phyloP scores from a whole-genome alignment of 2,329 filamentous ascomycete genomes.

The Botrytis deweyae region DNA sequence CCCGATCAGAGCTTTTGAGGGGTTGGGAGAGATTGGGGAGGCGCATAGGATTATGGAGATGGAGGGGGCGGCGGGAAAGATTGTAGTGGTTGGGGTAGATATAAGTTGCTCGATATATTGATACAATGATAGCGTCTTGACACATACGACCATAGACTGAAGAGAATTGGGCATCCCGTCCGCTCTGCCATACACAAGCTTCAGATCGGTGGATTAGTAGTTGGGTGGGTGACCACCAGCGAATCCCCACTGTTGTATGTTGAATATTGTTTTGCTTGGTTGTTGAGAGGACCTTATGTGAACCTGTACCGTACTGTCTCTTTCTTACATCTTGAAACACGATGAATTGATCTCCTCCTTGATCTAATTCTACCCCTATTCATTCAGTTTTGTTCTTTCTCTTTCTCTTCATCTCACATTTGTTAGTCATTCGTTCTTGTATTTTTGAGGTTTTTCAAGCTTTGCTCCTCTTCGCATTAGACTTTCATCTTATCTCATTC shows the following conservation, averaged over 20 bases:
- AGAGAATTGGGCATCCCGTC: neutral
- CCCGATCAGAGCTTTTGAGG: neutral
- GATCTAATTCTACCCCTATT: too few relatives aligned
- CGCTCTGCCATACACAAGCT: neutral
- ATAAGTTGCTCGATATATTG: neutral
- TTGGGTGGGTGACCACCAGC: neutral
- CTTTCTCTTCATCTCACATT: too few relatives aligned
- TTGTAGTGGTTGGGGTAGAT: neutral
- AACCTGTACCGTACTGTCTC: too few relatives aligned
- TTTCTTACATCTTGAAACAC: too few relatives aligned
- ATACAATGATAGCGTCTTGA: too few relatives aligned
- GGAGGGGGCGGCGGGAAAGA: neutral
- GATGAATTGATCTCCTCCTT: neutral
- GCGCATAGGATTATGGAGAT: neutral
- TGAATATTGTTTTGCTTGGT: neutral
- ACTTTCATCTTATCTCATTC: too few relatives aligned
- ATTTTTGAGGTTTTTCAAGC: too few relatives aligned
- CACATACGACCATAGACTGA: neutral
- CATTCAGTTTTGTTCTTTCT: too few relatives aligned
- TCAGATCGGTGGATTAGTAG: constrained; percentile 1
- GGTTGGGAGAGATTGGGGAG: neutral
- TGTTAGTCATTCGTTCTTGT: too few relatives aligned
- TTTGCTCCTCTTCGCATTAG: too few relatives aligned
- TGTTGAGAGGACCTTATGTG: neutral
- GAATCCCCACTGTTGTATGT: neutral